Evolutionary conservation across 768 basidiomycete genomes (phyloP).

Genomic region (Tulasnella sp.): DNA sequence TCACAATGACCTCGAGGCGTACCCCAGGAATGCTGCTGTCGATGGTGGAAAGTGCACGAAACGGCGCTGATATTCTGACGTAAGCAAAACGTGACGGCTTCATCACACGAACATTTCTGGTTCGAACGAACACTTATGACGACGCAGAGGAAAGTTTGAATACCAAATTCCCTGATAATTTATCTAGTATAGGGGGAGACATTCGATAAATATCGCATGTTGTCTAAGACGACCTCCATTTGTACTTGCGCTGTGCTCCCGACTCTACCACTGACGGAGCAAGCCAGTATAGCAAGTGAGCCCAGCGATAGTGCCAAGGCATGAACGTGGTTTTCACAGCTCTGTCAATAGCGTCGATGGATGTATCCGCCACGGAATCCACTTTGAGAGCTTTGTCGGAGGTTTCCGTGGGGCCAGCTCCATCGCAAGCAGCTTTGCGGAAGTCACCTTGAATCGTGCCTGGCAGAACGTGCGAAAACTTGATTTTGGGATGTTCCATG

Average conservation of each 20-base stretch:
- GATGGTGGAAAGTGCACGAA: neutral
- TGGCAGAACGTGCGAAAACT: conserved; percentile 52
- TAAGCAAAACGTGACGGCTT: neutral
- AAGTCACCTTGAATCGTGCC: conserved; percentile 49
- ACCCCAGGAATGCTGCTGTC: neutral
- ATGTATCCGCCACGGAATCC: conserved; percentile 46
- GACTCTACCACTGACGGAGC: conserved; percentile 47
- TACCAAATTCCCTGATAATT: no score
- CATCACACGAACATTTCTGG: neutral
- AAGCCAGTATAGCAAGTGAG: conserved; percentile 52
- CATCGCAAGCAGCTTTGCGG: conserved; percentile 68
- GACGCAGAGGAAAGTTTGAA: neutral
- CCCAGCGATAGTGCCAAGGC: conserved; percentile 35
- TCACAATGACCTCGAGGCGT: neutral
- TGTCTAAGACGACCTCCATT: conserved; percentile 27
- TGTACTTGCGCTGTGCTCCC: conserved; percentile 52
- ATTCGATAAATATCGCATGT: neutral
- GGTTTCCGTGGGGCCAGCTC: conserved; percentile 34
- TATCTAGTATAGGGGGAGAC: neutral
- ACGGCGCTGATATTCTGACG: neutral
- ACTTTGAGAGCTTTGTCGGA: conserved; percentile 31
- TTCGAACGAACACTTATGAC: no score
- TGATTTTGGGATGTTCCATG: conserved; percentile 63
- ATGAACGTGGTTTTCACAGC: conserved; percentile 48
- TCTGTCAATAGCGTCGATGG: conserved; percentile 48